Conservation (phyloP, 768 basidiomycete genomes). For the Lactarius indigo region DNA sequence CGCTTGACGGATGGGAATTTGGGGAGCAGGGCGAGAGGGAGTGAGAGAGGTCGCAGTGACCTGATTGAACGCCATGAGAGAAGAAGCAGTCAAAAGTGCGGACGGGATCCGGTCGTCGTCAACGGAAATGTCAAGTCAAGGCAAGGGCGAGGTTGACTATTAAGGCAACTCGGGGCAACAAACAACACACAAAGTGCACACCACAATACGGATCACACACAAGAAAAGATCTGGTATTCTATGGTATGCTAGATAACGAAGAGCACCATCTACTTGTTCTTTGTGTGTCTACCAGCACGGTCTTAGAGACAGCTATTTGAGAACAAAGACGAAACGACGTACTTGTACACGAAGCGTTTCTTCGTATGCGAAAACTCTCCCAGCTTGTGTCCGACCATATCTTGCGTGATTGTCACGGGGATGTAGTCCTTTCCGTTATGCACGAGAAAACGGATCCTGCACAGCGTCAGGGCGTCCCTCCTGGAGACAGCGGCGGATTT, state of each 20-base stretch:
- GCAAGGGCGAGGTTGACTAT: neutral
- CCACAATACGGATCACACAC: no score
- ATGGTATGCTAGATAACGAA: neutral
- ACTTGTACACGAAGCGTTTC: constrained; percentile 86
- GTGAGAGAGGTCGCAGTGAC: constrained; percentile 59
- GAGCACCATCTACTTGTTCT: constrained; percentile 37
- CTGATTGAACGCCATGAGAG: constrained; percentile 46
- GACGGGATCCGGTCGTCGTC: neutral
- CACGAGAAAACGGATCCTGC: constrained; percentile 81
- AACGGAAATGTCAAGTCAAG: neutral
- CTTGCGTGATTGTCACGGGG: constrained; percentile 85
- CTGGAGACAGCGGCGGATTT: neutral
- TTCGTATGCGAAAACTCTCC: constrained; percentile 92
- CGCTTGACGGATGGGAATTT: constrained; percentile 54
- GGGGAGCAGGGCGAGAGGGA: constrained; percentile 75
- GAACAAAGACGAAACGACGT: constrained; percentile 35
- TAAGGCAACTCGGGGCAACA: neutral
- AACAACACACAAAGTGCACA: neutral
- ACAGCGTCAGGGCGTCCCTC: neutral
- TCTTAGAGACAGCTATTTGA: neutral
- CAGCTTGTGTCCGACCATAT: constrained; percentile 98
- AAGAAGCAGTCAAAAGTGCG: constrained; percentile 3
- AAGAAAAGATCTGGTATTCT: neutral
- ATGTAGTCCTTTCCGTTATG: constrained; percentile 92
- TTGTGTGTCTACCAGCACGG: constrained; percentile 36